Evolutionary conservation across 805 yeast species (phyloP), one percentile per base, ranked within the genome.

Genomic region (Babjeviella inositovora): DNA sequence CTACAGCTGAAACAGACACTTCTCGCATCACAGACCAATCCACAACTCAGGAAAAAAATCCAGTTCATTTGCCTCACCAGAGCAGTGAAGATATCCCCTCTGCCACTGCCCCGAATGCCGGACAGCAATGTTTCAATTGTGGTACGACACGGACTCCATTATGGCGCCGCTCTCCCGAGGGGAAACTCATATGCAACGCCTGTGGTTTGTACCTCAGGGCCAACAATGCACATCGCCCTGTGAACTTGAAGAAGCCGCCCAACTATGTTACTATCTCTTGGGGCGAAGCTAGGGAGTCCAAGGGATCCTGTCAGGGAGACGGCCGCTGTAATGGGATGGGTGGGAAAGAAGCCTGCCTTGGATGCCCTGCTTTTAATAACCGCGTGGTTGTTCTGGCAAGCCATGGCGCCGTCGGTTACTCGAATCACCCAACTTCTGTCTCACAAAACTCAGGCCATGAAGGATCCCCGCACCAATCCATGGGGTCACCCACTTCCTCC

Each of bases 281-380:
- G 18, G 40, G 32, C n/a, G 48, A 51, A 14, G 25, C 30, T 5
- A 33, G 33, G 10, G 27, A 28, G 3, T 13, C 12, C 8, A 50
- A 41, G 18, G 84, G 82, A 3, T 55, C 72, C 5, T 75, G 85
- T 35, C 62, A 70, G 17, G 85, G 85, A 3, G 73, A 70, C 32
- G 84, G 93, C 5, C 59, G 70, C 28, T 80, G 93, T 44, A 79
- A 80, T 37, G 93, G 93, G 3, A 79, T 85, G 3, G 93, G 93
- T 5, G 93, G 93, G 2, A 47, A 82, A 3, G 58, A 59, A 5
- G 81, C 81, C 4, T 80, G 93, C 44, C 57, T 66, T 31, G 84
- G 85, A 3, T 80, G 93, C 39, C 90, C 93, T 2, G 80, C 90
- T 4, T 77, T 45, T 40, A 79, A 80, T 41, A 81, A 79, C 45